Evolutionary conservation across 768 basidiomycete species (phyloP), one percentile per base, ranked within the genome.

Genomic region (Serendipita indica): DNA sequence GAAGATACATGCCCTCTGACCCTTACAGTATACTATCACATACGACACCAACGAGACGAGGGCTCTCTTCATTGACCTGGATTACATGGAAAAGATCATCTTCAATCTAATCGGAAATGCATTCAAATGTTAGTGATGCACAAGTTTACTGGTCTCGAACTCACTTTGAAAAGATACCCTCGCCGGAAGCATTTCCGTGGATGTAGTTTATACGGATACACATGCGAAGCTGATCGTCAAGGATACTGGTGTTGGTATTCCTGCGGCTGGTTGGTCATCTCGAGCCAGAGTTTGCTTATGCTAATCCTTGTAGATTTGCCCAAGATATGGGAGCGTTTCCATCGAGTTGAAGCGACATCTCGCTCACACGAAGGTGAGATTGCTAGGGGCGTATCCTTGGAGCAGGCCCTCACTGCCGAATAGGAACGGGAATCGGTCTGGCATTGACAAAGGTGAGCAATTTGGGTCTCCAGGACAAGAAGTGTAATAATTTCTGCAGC

Each of bases 231-330:
- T 74, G 13, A 64, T 65, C 1, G 68, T 73, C 25, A 62, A 63
- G 25, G 73, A 74, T 58, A 73, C 71, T 2, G 73, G 73, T 28
- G 66, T 71, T 10, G 73, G 73, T 3, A 73, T 74, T 1, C 71
- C 72, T 0, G 18, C 57, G 35, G 62, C 62, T 34, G 68, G 69
- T 57, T 34, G 66, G 5, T n/a, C 18, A 22, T 37, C 6, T 39
- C 34, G 22, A 27, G 20, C 57, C 12, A 18, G 41, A 37, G 20
- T n/a, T 12, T 33, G 41, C 28, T 43, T 43, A 18, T 39, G 3
- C 57, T 33, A 3, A 58, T 30, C n/a, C 22, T 14, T 35, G 37
- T 13, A 33, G 71, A 72, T 60, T 62, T 69, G 1, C 56, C 60
- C 37, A 49, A 60, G 14, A 66, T 73, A 1, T 67, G 68, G 12